Percentiles rank a stretch among this genome's conserved stretches.
phyloP scores from a whole-genome alignment of 805 yeast genomes.

The Ogataea glucozyma region DNA sequence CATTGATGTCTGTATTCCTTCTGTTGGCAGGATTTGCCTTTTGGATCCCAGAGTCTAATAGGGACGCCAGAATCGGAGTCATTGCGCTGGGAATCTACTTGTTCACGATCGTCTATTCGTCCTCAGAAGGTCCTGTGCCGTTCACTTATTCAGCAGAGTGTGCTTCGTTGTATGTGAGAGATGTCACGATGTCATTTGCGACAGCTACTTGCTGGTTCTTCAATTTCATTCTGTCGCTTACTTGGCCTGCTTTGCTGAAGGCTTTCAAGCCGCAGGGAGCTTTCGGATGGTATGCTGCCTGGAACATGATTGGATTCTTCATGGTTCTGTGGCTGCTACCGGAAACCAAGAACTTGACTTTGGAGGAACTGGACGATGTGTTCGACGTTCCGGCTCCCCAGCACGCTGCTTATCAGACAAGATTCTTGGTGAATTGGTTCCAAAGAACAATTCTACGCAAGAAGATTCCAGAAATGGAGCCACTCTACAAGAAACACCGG shows the following conservation, averaged over 20 bases:
- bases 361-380: conserved; percentile 76
- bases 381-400: conserved; percentile 58
- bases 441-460: conserved; percentile 50
- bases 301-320: conserved; percentile 73
- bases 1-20: conserved; percentile 60
- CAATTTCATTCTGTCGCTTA: conserved; percentile 66
- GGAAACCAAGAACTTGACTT: conserved; percentile 69
- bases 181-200: conserved; percentile 77
- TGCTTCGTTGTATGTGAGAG: conserved; percentile 76
- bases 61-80: conserved; percentile 61
- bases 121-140: conserved; percentile 89
- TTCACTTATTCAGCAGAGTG: conserved; percentile 88
- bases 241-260: conserved; percentile 73
- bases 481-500: conserved; percentile 57
- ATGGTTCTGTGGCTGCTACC: conserved; percentile 71
- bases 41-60: conserved; percentile 52
- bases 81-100: conserved; percentile 74
- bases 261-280: conserved; percentile 82
- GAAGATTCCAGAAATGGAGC: conserved; percentile 49
- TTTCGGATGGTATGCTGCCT: conserved; percentile 84
- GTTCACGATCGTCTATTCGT: conserved; percentile 71
- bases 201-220: conserved; percentile 76
- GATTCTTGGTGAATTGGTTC: conserved; percentile 43
- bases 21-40: conserved; percentile 70
- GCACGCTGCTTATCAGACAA: conserved; percentile 53